phyloP scores from a whole-genome alignment of 2,329 filamentous ascomycete species.

The Fusarium tuaranense region DNA sequence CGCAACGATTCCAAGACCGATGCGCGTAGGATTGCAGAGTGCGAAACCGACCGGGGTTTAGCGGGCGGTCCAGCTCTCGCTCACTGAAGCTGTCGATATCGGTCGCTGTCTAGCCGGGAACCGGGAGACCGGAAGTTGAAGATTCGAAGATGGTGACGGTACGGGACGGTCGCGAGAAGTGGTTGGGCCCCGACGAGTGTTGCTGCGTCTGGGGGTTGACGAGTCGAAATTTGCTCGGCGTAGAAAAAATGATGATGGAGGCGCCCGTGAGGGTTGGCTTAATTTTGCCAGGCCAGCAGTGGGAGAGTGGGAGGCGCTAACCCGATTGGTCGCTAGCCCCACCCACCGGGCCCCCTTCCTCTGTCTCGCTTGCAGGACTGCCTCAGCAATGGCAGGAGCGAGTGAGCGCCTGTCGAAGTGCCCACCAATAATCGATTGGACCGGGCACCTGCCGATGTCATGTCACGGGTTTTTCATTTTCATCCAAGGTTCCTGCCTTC shows the following conservation, averaged over 20 bases:
- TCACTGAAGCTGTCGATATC: conserved; percentile 25
- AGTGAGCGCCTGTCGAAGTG: conserved; percentile 2
- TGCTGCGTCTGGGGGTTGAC: conserved; percentile 57
- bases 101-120: conserved; percentile 16
- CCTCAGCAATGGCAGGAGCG: conserved; percentile 28
- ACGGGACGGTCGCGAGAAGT: conserved; percentile 41
- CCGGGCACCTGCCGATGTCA: conserved; percentile 21
- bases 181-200: conserved; percentile 53
- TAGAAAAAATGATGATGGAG: conserved; percentile 53
- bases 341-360: conserved; percentile 28
- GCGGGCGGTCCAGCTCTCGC: conserved; percentile 44
- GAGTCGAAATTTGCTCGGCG: conserved; percentile 58
- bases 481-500: conserved; percentile 11
- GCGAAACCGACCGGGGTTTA: conserved; percentile 45
- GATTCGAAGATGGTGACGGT: conserved; percentile 24
- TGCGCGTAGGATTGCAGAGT: conserved; percentile 52
- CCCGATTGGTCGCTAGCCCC: conserved; percentile 39
- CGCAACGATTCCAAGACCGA: conserved; percentile 58
- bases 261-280: conserved; percentile 56
- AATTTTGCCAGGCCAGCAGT: conserved; percentile 58
- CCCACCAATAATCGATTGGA: conserved; percentile 13
- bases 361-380: conserved; percentile 39
- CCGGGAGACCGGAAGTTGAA: conserved; percentile 6
- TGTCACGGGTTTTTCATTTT: conserved; percentile 40
- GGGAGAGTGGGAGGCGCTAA: conserved; percentile 58